Percentiles rank a stretch among this genome's conserved stretches.
Conservation (phyloP, 495 filamentous ascomycete species). For the Penicillium alfredii region DNA sequence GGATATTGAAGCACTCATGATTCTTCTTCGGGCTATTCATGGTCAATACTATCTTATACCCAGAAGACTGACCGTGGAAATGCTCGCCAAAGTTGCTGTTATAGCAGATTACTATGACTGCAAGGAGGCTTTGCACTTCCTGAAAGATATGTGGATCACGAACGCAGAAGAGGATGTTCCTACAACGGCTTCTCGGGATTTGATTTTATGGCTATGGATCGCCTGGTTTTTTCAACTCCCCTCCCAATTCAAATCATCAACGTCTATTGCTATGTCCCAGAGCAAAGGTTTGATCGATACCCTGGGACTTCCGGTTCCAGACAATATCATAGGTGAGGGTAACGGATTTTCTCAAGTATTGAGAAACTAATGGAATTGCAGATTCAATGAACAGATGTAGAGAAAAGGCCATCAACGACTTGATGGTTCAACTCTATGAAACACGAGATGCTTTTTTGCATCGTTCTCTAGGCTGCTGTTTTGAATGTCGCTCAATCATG, state of each 20-base stretch:
- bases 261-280: conserved; percentile 18
- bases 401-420: conserved; percentile 11
- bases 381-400: conserved; percentile 16
- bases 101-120: conserved; percentile 49
- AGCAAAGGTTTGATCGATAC: conserved; percentile 15
- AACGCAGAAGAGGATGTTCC: conserved; percentile 16
- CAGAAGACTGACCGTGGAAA: conserved; percentile 31
- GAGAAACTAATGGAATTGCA: conserved; percentile 6
- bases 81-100: conserved; percentile 44
- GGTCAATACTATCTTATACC: conserved; percentile 38
- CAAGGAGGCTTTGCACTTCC: conserved; percentile 35
- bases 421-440: conserved; percentile 12
- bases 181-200: conserved; percentile 17
- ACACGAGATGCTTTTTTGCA: conserved; percentile 14
- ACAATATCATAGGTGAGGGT: conserved; percentile 19
- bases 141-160: conserved; percentile 40
- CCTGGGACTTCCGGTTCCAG: conserved; percentile 26
- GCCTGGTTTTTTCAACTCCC: conserved; percentile 28
- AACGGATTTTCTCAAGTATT: background rate
- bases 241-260: conserved; percentile 15
- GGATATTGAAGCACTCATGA: conserved; percentile 39
- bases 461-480: conserved; percentile 14
- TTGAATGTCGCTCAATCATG: conserved; percentile 28
- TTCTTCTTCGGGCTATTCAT: conserved; percentile 49
- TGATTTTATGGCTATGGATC: conserved; percentile 35